Evolutionary conservation across 768 basidiomycete species (phyloP).

Genomic region (Suillus fuscotomentosus): DNA sequence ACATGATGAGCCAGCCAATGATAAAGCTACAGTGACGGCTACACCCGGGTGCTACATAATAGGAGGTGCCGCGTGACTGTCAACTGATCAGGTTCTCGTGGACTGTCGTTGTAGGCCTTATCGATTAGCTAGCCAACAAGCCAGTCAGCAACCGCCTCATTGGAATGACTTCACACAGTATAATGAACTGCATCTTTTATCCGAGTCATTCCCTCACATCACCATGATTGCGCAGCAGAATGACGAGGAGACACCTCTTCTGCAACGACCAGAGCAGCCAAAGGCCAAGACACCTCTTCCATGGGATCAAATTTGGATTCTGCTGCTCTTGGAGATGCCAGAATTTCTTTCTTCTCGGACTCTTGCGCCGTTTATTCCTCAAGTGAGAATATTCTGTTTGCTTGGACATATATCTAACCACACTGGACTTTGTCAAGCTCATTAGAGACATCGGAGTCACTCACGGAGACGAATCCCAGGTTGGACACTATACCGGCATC

Average conservation of each 20-base stretch:
- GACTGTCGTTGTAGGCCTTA: no score
- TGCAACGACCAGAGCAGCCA: constrained; percentile 26
- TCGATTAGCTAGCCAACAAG: no score
- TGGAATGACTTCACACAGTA: no score
- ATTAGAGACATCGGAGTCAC: constrained; percentile 34
- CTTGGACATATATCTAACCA: background rate
- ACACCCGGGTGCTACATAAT: no score
- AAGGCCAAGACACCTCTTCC: constrained; percentile 54
- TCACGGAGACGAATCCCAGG: constrained; percentile 41
- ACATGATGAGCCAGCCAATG: no score
- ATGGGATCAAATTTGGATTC: constrained; percentile 63
- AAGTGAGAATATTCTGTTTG: constrained; percentile 34
- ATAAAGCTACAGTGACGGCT: no score
- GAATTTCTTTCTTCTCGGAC: constrained; percentile 74
- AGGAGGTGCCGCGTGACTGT: no score
- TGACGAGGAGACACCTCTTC: constrained; percentile 64
- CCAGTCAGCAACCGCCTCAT: no score
- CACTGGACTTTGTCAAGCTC: constrained; percentile 12
- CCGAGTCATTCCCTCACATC: background rate
- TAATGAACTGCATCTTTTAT: no score
- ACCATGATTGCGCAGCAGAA: background rate
- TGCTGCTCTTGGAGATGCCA: constrained; percentile 68
- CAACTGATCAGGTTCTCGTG: no score
- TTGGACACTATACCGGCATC: constrained; percentile 48
- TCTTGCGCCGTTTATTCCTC: constrained; percentile 70